Conservation (phyloP, 2,329 filamentous ascomycete species). For the Cytospora piceae region DNA sequence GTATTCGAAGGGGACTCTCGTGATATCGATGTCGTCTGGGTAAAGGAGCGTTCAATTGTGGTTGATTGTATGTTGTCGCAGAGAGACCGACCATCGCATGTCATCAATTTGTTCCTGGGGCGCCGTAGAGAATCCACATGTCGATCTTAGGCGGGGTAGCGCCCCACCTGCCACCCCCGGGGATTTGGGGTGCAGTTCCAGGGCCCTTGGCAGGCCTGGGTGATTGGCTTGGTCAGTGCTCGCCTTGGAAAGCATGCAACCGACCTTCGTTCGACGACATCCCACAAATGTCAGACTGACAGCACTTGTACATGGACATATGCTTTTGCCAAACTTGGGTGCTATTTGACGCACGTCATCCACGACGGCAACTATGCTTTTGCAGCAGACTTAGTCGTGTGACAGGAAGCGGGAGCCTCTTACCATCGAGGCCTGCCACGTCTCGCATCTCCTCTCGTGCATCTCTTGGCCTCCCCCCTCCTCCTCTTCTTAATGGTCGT, state of each 20-base stretch:
- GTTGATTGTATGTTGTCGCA: background rate
- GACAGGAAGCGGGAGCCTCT: background rate
- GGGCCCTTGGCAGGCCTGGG: background rate
- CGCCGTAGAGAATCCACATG: background rate
- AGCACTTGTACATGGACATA: background rate
- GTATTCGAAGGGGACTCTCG: background rate
- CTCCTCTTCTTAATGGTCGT: background rate
- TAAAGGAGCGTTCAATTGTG: background rate
- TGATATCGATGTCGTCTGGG: background rate
- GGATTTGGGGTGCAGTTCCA: background rate
- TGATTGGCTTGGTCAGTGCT: background rate
- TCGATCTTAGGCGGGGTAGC: background rate
- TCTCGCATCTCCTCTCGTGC: background rate
- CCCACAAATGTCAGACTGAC: conserved; percentile 3
- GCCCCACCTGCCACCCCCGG: background rate
- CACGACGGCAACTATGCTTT: background rate
- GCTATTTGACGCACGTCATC: background rate
- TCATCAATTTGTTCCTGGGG: background rate
- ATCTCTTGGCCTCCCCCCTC: background rate
- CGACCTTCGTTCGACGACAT: background rate
- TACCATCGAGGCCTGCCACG: background rate
- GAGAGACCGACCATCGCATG: background rate
- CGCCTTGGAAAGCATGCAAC: background rate
- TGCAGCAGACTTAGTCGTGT: background rate
- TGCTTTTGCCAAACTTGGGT: background rate